Evolutionary conservation across 306 rosid species (phyloP), one percentile per base, ranked within the genome.

Genomic region (Purshia tridentata): DNA sequence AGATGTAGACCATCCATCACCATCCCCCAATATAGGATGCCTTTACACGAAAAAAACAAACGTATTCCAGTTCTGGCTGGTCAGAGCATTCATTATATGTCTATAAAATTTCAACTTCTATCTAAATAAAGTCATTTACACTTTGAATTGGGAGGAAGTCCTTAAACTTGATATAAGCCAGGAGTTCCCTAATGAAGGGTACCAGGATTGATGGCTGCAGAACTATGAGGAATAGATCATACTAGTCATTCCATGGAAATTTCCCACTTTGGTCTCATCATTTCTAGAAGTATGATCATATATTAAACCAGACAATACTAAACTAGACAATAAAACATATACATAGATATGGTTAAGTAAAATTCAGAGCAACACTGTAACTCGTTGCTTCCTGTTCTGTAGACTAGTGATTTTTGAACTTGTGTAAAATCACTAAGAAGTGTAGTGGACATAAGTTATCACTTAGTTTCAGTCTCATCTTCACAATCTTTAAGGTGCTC

Each of bases 401-500:
- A 44, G n/a, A n/a, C n/a, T n/a, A n/a, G 75, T 35, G 63, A 75
- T 51, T 12, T 55, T 49, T 69, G 67, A 61, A 58, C 71, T 66
- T 22, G 72, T 71, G 45, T 40, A 69, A 51, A 35, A 70, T 60
- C 35, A n/a, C 69, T 7, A 51, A 78, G 49, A 16, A 64, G 79
- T 20, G 29, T 15, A 35, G 8, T 44, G 19, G 59, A 67, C 15
- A 16, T 40, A 19, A 19, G 4, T 11, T 8, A 16, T 89, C 72
- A 78, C 80, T 79, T 75, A 75, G 76, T 79, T 62, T 72, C 44
- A 74, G 42, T 75, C 65, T 89, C 93, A 50, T 91, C 81, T 62
- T 78, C 93, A 75, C 83, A 70, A n/a, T 88, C 97, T 75, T 82
- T 77, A 67, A 89, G 90, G 66, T 88, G 92, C 77, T 84, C 96